Base-by-base conservation (phyloP, 805 yeast genomes). In the Candida pseudoglaebosa region DNA sequence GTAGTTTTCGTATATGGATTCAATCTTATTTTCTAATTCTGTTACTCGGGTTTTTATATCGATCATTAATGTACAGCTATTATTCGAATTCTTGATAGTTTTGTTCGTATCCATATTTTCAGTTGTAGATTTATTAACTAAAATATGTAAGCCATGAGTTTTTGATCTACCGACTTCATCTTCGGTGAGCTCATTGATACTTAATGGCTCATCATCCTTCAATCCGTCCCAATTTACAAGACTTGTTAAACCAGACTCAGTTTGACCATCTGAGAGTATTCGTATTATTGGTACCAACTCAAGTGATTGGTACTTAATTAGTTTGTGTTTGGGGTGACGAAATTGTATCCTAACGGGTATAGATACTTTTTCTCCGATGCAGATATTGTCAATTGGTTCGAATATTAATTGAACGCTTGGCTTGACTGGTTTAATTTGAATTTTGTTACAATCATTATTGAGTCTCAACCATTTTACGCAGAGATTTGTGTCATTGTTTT, bases 121-220 rank as follows among this genome's bases (percentile, higher is more conserved):
- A 15, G 44, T 36, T 21, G 53, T 46, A 12, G 59, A 56, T 7
- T 48, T 47, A 32, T 17, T 18, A 13, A 37, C 15, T 9, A 4
- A 40, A 10, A 63, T 42, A 19, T 54, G 49, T 28, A 65, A 48
- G 1, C 13, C 32, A 26, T 49, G 50, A 14, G 21, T 30, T 13
- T 28, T 41, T 10, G 26, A 5, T 21, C 38, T 39, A 13, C 26
- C 29, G 1, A 29, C 26, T 1, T 36, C 45, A 1, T 36, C 29
- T n/a, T 38, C 39, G 1, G 46, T 44, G 4, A 52, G 37, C 1
- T 42, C 42, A 4, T 45, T 37, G 21, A 67, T 34, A 18, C 52
- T 50, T 29, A 67, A 44, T 1, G 66, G 56, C 41, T 64, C 70
- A 34, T 68, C 74, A 42, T 68, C 74, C 41, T 68, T 68, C 31